Evolutionary conservation across 2,329 filamentous ascomycete species (phyloP).

Genomic region (Pseudocercospora crystallina): DNA sequence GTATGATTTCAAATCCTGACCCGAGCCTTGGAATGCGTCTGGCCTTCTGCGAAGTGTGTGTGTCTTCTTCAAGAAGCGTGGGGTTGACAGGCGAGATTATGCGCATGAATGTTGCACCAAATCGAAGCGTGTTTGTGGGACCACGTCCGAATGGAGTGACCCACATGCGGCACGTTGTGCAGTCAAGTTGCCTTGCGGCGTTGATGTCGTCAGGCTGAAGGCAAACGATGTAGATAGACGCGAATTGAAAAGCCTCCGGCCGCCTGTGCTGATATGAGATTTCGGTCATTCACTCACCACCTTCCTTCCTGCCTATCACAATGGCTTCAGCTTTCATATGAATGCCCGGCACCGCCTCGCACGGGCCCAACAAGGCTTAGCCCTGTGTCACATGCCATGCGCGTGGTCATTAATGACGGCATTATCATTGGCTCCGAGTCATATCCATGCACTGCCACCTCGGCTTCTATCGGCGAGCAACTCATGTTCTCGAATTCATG

Average conservation of each 20-base stretch:
- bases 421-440: no score
- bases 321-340: constrained; percentile 2
- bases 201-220: neutral
- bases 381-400: no score
- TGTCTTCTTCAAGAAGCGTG: neutral
- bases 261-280: neutral
- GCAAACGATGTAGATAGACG: neutral
- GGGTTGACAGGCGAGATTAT: neutral
- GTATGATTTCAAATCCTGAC: no score
- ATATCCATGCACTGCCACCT: neutral
- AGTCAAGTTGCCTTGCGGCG: constrained; percentile 15
- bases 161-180: constrained; percentile 16
- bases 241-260: neutral
- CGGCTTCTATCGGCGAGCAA: neutral
- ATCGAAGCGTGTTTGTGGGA: constrained; percentile 6
- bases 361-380: neutral
- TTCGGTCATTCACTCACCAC: constrained; percentile 3
- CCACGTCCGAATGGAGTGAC: constrained; percentile 7
- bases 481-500: neutral
- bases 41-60: no score
- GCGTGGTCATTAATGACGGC: no score
- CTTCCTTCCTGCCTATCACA: neutral
- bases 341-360: neutral
- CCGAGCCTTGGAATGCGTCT: no score
- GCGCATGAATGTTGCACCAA: constrained; percentile 5